Evolutionary conservation across 345 rosid genomes (phyloP), one percentile per base, ranked within the genome.

Genomic region (Microthlaspi erraticum): DNA sequence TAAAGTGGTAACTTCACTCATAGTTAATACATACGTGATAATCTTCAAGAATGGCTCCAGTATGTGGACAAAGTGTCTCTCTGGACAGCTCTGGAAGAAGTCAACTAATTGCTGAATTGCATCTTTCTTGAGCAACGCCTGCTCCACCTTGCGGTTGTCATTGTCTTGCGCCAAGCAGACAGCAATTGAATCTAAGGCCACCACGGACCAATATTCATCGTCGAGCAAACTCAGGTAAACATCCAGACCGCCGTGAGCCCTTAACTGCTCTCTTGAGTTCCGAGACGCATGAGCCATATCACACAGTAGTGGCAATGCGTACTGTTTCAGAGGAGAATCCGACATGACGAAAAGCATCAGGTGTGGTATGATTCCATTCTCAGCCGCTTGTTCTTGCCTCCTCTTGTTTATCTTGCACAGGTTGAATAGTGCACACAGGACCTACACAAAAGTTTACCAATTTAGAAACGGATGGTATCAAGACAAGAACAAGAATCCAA

Each of bases 251-350:
- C 96, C 98, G 57, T 95, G 98, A 29, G 90, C 96, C 79, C 97
- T 87, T 80, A 93, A 78, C 78, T 91, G 99, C 78, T 95, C 99
- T 81, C 99, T 87, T 59, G 99, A 90, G 72, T 92, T 95, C 58
- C 97, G 97, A 9, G 99, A 95, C 6, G 99, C 99, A 78, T 95
- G 99, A 59, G 99, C 99, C 99, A 95, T 95, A 81, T 95, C 99
- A 71, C 99, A 95, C 37, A 95, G 79, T 65, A 92, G 82, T 49
- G 99, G 94, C 80, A 95, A 81, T 9, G 99, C 99, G 68, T 81
- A 78, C 56, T 81, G 93, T 80, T 88, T 95, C 76, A 95, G 77
- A 32, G 88, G 87, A 69, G 97, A 92, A 73, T 79, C 88, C 16
- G 92, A 80, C 82, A 86, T 81, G 31, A 95, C 81, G 69, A 95